Conservation (phyloP, 192 early-diverging fungal species). For the Mortierella claussenii region DNA sequence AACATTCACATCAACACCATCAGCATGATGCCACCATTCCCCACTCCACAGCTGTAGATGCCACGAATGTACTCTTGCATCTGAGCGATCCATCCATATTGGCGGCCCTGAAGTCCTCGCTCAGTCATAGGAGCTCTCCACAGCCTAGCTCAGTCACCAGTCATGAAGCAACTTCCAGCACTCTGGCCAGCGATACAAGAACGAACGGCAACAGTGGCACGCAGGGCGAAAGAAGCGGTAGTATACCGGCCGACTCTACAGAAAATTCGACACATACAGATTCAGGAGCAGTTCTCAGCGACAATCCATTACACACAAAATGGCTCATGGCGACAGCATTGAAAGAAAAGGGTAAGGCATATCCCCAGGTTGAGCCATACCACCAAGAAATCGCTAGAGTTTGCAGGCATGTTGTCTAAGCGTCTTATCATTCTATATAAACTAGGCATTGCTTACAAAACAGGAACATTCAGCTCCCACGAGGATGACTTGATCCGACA, state of each 20-base stretch:
- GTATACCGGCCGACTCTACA: background rate
- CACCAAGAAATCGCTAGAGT: too few species aligned
- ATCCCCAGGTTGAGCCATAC: too few species aligned
- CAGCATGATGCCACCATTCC: background rate
- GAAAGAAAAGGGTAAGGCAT: constrained; percentile 41
- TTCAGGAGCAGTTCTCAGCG: constrained; percentile 22
- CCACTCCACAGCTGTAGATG: background rate
- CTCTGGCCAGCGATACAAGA: background rate
- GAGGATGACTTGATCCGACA: constrained; percentile 44
- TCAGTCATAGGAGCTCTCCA: constrained; percentile 10
- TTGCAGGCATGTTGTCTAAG: too few species aligned
- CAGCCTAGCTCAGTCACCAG: background rate
- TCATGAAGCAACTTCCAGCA: background rate
- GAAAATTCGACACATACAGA: background rate
- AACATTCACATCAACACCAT: background rate
- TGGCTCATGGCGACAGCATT: constrained; percentile 52
- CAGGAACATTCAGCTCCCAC: constrained; percentile 46
- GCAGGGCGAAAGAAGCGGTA: too few species aligned
- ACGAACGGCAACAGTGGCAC: background rate
- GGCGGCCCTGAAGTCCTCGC: constrained; percentile 22
- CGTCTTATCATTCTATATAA: too few species aligned
- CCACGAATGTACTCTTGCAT: constrained; percentile 23
- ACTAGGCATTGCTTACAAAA: constrained; percentile 40
- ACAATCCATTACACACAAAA: constrained; percentile 48
- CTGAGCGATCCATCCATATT: constrained; percentile 31